Conservation (phyloP, 1,139 yeast genomes). For the Debaryomycetaceae sp. region DNA sequence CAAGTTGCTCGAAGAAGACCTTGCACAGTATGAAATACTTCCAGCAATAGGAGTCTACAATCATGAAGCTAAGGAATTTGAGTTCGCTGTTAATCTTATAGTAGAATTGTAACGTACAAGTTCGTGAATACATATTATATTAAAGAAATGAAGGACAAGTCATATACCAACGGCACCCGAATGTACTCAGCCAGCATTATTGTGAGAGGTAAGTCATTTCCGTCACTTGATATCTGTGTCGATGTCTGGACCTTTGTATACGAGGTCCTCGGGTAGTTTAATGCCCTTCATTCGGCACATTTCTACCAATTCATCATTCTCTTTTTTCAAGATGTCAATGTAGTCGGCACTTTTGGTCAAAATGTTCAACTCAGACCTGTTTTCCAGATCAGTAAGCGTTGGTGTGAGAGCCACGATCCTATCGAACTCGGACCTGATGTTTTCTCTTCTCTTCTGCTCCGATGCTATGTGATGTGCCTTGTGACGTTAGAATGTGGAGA, state of each 20-base stretch:
- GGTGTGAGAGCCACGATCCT: conserved; percentile 43
- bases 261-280: conserved; percentile 33
- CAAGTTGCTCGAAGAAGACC: background rate
- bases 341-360: conserved; percentile 46
- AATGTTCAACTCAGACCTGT: conserved; percentile 43
- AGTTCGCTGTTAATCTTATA: conserved; percentile 10
- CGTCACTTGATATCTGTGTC: background rate
- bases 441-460: conserved; percentile 46
- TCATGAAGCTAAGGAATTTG: conserved; percentile 14
- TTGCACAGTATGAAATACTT: conserved; percentile 15
- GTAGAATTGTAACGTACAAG: background rate
- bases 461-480: conserved; percentile 52
- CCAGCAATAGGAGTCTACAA: conserved; percentile 25
- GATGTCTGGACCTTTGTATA: conserved; percentile 38
- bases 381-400: conserved; percentile 38
- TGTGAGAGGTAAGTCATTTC: too few species aligned
- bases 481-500: background rate
- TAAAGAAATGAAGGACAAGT: too few species aligned
- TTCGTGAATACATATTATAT: background rate
- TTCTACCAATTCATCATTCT: conserved; percentile 33
- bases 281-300: conserved; percentile 35
- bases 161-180: too few species aligned
- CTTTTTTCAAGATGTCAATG: conserved; percentile 39
- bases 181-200: too few species aligned
- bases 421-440: conserved; percentile 46